Conservation (phyloP, 2,329 filamentous ascomycete species). For the Neopestalotiopsis rosae region DNA sequence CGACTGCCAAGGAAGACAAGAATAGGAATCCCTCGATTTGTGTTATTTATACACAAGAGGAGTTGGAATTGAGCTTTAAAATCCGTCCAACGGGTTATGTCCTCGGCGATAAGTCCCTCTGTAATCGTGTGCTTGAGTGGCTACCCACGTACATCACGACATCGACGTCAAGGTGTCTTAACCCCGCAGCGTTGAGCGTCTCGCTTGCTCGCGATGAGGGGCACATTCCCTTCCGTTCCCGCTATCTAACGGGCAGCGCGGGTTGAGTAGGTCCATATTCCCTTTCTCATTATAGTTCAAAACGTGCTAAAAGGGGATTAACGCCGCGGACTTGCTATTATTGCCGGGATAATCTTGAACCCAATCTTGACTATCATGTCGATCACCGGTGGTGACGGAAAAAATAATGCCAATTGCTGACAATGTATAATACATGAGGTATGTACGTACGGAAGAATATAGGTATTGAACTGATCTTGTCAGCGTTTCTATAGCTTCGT, state of each 20-base stretch:
- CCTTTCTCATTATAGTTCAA: neutral
- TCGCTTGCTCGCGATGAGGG: neutral
- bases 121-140: neutral
- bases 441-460: no score
- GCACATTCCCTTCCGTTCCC: neutral
- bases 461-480: no score
- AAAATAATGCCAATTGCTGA: neutral
- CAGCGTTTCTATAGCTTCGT: no score
- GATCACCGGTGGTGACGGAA: neutral
- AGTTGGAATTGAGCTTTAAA: neutral
- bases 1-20: neutral
- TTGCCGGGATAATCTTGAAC: neutral
- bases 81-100: neutral
- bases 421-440: neutral
- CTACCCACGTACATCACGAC: neutral
- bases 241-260: neutral
- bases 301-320: neutral
- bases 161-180: neutral
- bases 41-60: neutral
- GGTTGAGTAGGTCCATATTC: neutral
- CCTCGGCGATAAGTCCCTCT: neutral
- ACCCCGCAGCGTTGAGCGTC: neutral
- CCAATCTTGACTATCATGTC: neutral
- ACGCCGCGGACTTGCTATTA: neutral
- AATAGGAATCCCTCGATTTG: neutral